A percentile compares a stretch with the other conserved stretches of the same genome.
These are phyloP conservation scores for Elsinoe fawcettii DNA, from an alignment of 2,329 filamentous ascomycete genomes.

Conservation along the genomic window DNA sequence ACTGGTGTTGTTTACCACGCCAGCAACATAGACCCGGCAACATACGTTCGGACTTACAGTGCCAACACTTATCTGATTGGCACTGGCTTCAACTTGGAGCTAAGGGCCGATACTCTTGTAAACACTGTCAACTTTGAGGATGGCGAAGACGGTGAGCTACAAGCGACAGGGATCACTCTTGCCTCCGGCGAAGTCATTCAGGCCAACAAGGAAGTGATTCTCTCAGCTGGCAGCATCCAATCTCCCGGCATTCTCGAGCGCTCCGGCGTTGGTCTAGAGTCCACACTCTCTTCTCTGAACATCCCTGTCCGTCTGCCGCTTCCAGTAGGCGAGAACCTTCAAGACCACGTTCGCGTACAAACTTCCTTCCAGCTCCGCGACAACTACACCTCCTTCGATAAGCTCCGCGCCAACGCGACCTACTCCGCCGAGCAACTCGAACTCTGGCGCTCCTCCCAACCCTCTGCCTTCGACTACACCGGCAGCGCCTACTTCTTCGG, in stretches of 20 bases:
- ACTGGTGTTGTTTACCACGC: slow-evolving; percentile 46
- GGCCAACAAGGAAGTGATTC: slow-evolving; percentile 44
- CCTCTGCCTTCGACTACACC: slow-evolving; percentile 36
- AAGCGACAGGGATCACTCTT: slow-evolving; percentile 29
- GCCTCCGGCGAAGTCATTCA: slow-evolving; percentile 22
- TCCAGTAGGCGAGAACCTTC: slow-evolving; percentile 42
- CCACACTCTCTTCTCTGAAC: slow-evolving; percentile 34
- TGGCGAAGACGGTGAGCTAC: not conserved
- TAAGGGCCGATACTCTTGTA: slow-evolving; percentile 33
- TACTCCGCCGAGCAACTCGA: slow-evolving; percentile 35
- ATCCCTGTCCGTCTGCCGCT: slow-evolving; percentile 34
- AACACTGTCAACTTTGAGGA: slow-evolving; percentile 32
- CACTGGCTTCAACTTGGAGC: slow-evolving; percentile 37
- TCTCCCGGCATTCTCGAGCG: slow-evolving; percentile 51
- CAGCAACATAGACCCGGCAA: slow-evolving; percentile 41
- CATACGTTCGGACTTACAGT: slow-evolving; percentile 44
- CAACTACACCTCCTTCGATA: slow-evolving; percentile 29
- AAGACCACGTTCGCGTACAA: slow-evolving; percentile 35
- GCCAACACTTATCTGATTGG: slow-evolving; percentile 36
- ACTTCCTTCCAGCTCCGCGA: slow-evolving; percentile 26
- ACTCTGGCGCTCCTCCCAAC: slow-evolving; percentile 29
- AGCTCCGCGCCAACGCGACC: slow-evolving; percentile 25
- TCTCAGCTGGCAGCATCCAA: slow-evolving; percentile 49
- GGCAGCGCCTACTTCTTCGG: slow-evolving; percentile 36
- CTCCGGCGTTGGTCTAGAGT: slow-evolving; percentile 46